Base-by-base conservation (phyloP, 1,284 basidiomycete genomes). In the Agaricales sp. region DNA sequence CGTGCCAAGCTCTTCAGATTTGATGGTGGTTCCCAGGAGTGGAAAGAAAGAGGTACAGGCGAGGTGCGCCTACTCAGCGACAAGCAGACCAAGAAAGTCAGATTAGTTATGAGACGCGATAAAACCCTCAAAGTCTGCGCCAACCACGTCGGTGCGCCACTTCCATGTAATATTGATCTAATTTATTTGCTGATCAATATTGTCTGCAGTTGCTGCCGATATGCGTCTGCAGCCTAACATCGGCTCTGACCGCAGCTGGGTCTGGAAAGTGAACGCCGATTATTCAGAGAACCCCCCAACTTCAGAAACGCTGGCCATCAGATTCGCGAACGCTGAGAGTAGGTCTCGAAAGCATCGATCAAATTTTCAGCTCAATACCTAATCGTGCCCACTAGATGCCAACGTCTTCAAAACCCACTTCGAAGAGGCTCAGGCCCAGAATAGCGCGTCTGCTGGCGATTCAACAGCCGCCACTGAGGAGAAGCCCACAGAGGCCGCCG, bases 71-170 rank as follows among this genome's bases (percentile, higher is more conserved):
- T 96, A 52, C 79, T 96, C 55, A 73, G 84, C 62, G 89, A 96
- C 75, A 93, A 88, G 69, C 78, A 81, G 63, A 88, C 85, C 41
- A 82, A 86, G 73, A 98, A 97, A 72, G 78, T 96, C 60, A 82
- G 96, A 54, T 80, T 99, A 54, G 92, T 99, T 64, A 99, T 99
- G 96, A 80, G 96, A 70, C 89, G 96, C 68, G 96, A 99, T 78
- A 98, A 98, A 85, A 99, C 96, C 45, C 78, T 94, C 68, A 99
- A 99, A 71, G 94, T 99, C 66, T 99, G 96, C 73, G 96, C 96
- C 53, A 99, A 99, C 75, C 96, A 99, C 72, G 73, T 81, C 59
- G 80, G 95, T 97, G 62, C 71, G 92, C 82, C 47, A 20, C 16
- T 38, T 22, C 20, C 43, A 18, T 41, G 6, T 16, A 16, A 8